Evolutionary conservation across 495 filamentous ascomycete species (phyloP), one percentile per base, ranked within the genome.

Genomic region (Lophiostoma macrostomum): DNA sequence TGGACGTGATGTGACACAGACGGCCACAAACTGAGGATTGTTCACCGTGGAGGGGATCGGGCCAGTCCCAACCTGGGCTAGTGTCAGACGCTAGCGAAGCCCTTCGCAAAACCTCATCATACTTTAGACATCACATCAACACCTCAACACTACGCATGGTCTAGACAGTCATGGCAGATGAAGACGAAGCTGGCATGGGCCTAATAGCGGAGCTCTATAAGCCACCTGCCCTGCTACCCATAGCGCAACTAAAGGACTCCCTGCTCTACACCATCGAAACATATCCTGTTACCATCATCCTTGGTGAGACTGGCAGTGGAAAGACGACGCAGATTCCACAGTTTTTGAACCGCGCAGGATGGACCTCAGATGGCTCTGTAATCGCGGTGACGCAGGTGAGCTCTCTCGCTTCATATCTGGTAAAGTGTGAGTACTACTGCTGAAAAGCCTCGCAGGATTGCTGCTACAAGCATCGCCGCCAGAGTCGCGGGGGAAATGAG

Each of bases 401-500:
- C 74, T 47, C 12, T 23, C 20, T 20, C 13, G 40, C 55, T 50
- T 40, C 55, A n/a, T 32, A 37, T 38, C 36, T 37, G 45, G 18
- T 55, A 42, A 60, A 43, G 46, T 32, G 38, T 12, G 45, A 11
- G 34, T 50, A 22, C 64, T 80, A 64, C 76, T 78, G 55, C 63
- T 48, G 69, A 72, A 38, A 77, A 96, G 87, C 93, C 93, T 24
- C 83, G 93, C 14, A 78, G 94, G 59, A 88, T 98, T 35, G 93
- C 93, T 58, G 93, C 90, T 34, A 95, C 89, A 8, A 94, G 90
- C 6, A 89, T 98, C 28, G 93, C 94, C 35, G 77, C 83, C 11
- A 75, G 93, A 65, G 93, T 98, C 14, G 94, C 93, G 3, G 87
- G 96, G 57, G 93, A 99, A 70, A 85, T 90, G 79, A 84, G 90